Conservation (phyloP, 352 stramenopile species). For the Phytophthora sansomeana region DNA sequence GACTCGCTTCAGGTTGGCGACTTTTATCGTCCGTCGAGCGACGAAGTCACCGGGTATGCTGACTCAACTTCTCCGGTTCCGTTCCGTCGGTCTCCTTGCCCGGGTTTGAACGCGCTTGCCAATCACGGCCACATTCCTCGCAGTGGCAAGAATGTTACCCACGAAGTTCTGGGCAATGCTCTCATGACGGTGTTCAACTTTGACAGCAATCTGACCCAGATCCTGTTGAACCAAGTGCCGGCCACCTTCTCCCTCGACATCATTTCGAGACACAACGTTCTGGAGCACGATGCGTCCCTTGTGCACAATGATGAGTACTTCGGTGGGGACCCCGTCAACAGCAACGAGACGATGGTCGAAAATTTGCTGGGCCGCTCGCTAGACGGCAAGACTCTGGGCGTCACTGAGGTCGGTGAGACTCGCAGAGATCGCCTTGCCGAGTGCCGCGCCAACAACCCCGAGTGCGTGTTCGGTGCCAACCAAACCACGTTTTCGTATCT, state of each 20-base stretch:
- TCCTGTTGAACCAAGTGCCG: constrained; percentile 31
- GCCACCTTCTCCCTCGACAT: constrained; percentile 38
- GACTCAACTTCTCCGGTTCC: constrained; percentile 30
- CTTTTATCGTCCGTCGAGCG: constrained; percentile 42
- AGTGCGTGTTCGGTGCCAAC: constrained; percentile 34
- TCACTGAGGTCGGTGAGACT: constrained; percentile 25
- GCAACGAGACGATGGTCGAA: constrained; percentile 29
- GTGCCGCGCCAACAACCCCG: constrained; percentile 40
- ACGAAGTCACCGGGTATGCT: constrained; percentile 35
- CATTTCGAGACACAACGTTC: constrained; percentile 45
- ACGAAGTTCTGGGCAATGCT: constrained; percentile 23
- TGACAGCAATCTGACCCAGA: constrained; percentile 25
- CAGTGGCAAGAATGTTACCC: constrained; percentile 51
- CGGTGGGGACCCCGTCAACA: constrained; percentile 29
- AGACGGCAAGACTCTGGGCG: constrained; percentile 24
- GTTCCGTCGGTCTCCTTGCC: constrained; percentile 50
- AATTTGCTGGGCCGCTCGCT: constrained; percentile 28
- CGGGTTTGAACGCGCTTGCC: constrained; percentile 53
- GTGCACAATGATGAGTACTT: constrained; percentile 39
- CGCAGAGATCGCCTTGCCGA: constrained; percentile 33
- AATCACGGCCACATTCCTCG: constrained; percentile 64
- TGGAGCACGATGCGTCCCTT: constrained; percentile 60
- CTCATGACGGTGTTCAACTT: constrained; percentile 44
- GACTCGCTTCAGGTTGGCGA: constrained; percentile 31
- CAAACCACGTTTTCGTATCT: constrained; percentile 33